Evolutionary conservation across 2,329 filamentous ascomycete genomes (phyloP).

Genomic region (Pseudocercospora macadamiae): DNA sequence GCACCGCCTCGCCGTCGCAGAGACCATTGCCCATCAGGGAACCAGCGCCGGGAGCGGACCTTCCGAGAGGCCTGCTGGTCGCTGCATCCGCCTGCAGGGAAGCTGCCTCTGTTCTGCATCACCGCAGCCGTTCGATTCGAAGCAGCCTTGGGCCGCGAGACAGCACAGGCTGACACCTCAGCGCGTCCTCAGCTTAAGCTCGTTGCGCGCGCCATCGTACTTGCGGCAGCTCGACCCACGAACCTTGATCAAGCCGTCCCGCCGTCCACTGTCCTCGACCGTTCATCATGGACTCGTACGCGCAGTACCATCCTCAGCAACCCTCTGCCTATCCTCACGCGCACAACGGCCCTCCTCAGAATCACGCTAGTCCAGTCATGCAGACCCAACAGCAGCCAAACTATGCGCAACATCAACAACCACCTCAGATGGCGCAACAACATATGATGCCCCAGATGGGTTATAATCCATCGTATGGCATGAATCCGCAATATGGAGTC

Average conservation of each 20-base stretch:
- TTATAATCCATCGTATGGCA: constrained; percentile 73
- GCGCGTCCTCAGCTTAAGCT: constrained; percentile 24
- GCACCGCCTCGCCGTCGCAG: constrained; percentile 21
- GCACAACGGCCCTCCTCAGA: constrained; percentile 58
- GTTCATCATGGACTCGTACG: constrained; percentile 51
- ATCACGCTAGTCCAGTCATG: constrained; percentile 74
- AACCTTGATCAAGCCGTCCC: constrained; percentile 25
- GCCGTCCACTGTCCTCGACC: constrained; percentile 13
- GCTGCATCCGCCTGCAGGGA: constrained; percentile 19
- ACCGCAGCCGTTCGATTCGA: background rate
- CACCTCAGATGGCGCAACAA: constrained; percentile 62
- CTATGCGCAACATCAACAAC: constrained; percentile 58
- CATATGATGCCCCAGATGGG: constrained; percentile 70
- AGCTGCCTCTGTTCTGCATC: constrained; percentile 5
- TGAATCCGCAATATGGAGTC: constrained; percentile 76
- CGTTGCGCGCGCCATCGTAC: constrained; percentile 13
- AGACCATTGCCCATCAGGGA: background rate
- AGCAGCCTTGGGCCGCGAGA: constrained; percentile 26
- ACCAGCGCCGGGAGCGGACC: constrained; percentile 17
- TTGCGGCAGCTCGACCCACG: constrained; percentile 21
- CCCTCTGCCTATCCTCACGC: constrained; percentile 43
- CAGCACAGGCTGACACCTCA: constrained; percentile 27
- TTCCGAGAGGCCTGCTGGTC: constrained; percentile 21
- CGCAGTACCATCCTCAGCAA: constrained; percentile 52
- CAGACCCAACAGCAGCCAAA: constrained; percentile 68